Conservation (phyloP, 208 protist genomes). For the Leishmania gerbilli region DNA sequence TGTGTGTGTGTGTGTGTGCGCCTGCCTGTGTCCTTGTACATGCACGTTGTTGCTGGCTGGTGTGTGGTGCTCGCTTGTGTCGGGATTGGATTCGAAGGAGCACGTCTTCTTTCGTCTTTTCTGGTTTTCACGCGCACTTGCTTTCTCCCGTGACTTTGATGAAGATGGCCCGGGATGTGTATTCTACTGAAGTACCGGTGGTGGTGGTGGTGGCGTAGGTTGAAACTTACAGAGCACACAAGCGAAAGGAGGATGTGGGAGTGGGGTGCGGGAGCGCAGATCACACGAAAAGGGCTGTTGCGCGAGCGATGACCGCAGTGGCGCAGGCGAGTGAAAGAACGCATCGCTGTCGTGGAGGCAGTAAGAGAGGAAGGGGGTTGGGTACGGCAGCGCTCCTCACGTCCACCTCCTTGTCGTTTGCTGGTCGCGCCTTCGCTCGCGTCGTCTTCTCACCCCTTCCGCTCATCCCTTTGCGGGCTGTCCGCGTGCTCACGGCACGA, state of each 20-base stretch:
- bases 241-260: background rate
- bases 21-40: background rate
- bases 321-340: background rate
- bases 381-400: background rate
- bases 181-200: background rate
- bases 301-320: background rate
- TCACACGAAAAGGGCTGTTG: background rate
- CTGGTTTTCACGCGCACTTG: background rate
- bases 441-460: background rate
- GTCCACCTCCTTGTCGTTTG: background rate
- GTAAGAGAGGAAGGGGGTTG: background rate
- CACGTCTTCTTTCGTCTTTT: background rate
- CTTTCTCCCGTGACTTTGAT: background rate
- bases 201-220: background rate
- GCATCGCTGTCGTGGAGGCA: background rate
- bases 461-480: background rate
- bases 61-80: background rate
- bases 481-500: background rate
- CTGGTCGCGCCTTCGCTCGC: background rate
- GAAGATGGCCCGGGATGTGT: background rate
- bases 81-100: background rate
- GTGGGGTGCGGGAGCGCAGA: background rate
- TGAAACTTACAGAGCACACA: background rate
- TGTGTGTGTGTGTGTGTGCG: background rate
- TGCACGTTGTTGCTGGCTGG: background rate